These are phyloP conservation scores for Rhynchosporium graminicola DNA, from an alignment of 2,329 filamentous ascomycete genomes.

Conservation along the genomic window DNA sequence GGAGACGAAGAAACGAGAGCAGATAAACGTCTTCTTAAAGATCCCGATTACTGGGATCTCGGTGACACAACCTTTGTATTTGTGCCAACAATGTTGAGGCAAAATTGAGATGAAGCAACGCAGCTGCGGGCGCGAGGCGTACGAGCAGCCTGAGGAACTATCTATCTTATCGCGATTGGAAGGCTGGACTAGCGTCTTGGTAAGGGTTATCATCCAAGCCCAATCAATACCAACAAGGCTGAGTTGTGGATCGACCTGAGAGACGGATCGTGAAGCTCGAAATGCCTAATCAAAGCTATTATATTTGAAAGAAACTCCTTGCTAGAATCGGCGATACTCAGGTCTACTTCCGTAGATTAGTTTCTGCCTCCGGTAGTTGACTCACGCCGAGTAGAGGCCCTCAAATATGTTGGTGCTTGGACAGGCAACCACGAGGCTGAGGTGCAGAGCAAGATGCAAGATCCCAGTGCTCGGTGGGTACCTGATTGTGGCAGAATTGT, in stretches of 20 bases:
- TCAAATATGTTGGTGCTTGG: background rate
- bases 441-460: background rate
- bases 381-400: conserved; percentile 20
- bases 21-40: conserved; percentile 13
- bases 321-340: background rate
- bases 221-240: conserved; percentile 17
- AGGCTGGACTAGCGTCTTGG: conserved; percentile 17
- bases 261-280: conserved; percentile 7
- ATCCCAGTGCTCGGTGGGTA: too few relatives aligned
- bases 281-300: conserved; percentile 14
- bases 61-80: conserved; percentile 8
- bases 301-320: background rate
- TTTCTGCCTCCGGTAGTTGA: conserved; percentile 17
- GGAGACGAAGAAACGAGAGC: background rate
- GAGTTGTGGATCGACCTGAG: background rate
- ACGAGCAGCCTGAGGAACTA: background rate
- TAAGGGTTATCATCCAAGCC: background rate
- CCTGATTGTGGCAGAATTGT: conserved; percentile 3
- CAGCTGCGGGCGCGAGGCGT: conserved; percentile 5
- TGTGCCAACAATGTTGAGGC: conserved; percentile 1
- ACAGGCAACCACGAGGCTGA: conserved; percentile 14
- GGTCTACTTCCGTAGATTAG: background rate
- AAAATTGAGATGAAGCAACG: conserved; percentile 6
- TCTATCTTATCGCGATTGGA: conserved; percentile 17
- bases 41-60: conserved; percentile 18